A percentile compares a stretch with the other conserved stretches of the same genome.
phyloP scores from a whole-genome alignment of 306 rosid species.

The Inga leiocalycina region DNA sequence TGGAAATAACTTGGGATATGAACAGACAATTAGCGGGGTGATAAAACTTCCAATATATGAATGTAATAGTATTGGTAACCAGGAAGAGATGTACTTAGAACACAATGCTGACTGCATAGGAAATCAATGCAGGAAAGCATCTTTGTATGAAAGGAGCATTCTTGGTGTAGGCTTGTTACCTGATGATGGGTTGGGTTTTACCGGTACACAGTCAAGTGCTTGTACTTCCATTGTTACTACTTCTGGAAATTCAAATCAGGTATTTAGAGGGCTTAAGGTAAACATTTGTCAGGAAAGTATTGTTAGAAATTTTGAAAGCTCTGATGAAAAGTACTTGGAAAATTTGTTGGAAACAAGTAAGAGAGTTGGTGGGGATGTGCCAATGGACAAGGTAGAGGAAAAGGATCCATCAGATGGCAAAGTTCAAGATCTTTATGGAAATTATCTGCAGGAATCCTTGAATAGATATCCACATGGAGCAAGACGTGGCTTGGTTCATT shows the following conservation, averaged over 20 bases:
- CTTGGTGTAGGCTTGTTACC: constrained; percentile 44
- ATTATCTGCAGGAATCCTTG: constrained; percentile 36
- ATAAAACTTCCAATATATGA: constrained; percentile 22
- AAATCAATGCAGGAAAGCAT: constrained; percentile 33
- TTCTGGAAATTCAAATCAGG: constrained; percentile 45
- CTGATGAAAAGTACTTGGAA: constrained; percentile 43
- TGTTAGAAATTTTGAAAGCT: constrained; percentile 38
- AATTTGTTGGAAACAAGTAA: constrained; percentile 40
- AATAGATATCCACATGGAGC: constrained; percentile 28
- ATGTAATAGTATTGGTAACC: constrained; percentile 22
- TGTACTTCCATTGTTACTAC: constrained; percentile 37
- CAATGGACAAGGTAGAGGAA: constrained; percentile 37
- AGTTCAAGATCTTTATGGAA: constrained; percentile 28
- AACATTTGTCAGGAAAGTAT: constrained; percentile 44
- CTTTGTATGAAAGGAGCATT: constrained; percentile 36
- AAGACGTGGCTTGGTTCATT: constrained; percentile 46
- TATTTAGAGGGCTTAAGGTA: constrained; percentile 40
- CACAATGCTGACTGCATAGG: constrained; percentile 31
- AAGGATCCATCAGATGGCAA: constrained; percentile 39
- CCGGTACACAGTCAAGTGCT: constrained; percentile 41
- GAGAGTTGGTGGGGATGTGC: constrained; percentile 37
- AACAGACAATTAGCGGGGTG: constrained; percentile 28
- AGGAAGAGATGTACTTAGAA: constrained; percentile 15
- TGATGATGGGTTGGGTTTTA: constrained; percentile 35
- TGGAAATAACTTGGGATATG: constrained; percentile 28